A percentile compares a stretch with the other conserved stretches of the same genome.
Conservation (phyloP, 768 basidiomycete species). For the Boletus bicolor region DNA sequence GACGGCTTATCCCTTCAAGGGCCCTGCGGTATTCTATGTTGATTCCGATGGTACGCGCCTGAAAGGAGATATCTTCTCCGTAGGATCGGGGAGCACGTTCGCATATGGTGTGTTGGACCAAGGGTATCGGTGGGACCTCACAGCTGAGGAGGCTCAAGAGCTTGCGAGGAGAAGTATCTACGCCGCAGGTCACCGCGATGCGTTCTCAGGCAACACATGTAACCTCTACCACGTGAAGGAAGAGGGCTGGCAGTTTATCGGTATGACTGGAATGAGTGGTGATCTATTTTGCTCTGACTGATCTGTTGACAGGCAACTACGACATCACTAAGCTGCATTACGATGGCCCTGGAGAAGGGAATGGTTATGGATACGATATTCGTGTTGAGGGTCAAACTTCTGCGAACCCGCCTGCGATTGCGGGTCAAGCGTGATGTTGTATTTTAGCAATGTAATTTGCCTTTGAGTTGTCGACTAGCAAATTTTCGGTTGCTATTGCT, state of each 20-base stretch:
- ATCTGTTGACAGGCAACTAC: slow-evolving; percentile 68
- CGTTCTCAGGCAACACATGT: slow-evolving; percentile 92
- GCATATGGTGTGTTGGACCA: slow-evolving; percentile 99
- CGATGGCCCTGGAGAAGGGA: slow-evolving; percentile 75
- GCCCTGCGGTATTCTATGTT: slow-evolving; percentile 94
- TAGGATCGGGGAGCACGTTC: slow-evolving; percentile 96
- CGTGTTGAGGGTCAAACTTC: slow-evolving; percentile 60
- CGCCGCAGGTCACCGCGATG: slow-evolving; percentile 95
- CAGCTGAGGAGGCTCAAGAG: slow-evolving; percentile 91
- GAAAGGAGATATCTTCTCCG: slow-evolving; percentile 97
- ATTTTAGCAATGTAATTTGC: slow-evolving; percentile 21
- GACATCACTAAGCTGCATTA: slow-evolving; percentile 90
- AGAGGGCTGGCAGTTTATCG: slow-evolving; percentile 94
- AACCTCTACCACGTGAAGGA: slow-evolving; percentile 96
- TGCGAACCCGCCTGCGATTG: slow-evolving; percentile 43
- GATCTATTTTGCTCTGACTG: slow-evolving; percentile 7
- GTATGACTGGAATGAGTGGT: slow-evolving; percentile 42
- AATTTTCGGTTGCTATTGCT: slow-evolving; percentile 3
- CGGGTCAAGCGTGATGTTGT: slow-evolving; percentile 30
- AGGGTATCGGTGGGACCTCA: slow-evolving; percentile 89
- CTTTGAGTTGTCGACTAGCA: background rate
- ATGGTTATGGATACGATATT: slow-evolving; percentile 78
- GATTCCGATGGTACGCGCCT: slow-evolving; percentile 95
- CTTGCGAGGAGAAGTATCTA: slow-evolving; percentile 92
- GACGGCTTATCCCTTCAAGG: slow-evolving; percentile 43